Conservation (phyloP, 257 asterid species). For the Nicotiana tabacum region DNA sequence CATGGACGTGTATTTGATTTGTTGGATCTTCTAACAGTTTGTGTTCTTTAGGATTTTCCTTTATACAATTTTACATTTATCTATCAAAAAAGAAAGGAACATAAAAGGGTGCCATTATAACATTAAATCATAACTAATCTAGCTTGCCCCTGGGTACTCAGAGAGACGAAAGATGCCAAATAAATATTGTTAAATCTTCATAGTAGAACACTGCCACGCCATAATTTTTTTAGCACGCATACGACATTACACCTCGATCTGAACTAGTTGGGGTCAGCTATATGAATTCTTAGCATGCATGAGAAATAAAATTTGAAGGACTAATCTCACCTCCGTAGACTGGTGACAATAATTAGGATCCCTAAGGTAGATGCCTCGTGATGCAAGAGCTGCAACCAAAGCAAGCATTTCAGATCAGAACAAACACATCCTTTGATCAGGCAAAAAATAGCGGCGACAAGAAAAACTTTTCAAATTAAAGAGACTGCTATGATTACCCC, state of each 20-base stretch:
- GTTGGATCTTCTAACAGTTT: not conserved
- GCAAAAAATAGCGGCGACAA: not conserved
- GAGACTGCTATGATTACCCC: not conserved
- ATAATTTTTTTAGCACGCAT: not conserved
- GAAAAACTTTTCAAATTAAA: not conserved
- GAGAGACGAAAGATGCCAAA: not conserved
- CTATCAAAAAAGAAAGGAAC: not conserved
- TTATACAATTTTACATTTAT: not conserved
- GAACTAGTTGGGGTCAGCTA: not conserved
- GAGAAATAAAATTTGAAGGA: constrained; percentile 11
- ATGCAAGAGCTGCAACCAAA: constrained; percentile 62
- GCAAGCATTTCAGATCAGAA: constrained; percentile 8
- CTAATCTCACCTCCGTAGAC: constrained; percentile 68
- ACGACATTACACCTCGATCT: not conserved
- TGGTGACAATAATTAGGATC: constrained; percentile 65
- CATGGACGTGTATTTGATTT: not conserved
- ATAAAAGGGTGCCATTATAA: not conserved
- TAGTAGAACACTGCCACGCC: not conserved
- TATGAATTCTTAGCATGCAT: constrained; percentile 5
- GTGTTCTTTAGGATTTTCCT: not conserved
- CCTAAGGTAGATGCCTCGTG: constrained; percentile 91
- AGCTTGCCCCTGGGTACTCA: not conserved
- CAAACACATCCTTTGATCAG: not conserved
- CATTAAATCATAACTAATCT: not conserved
- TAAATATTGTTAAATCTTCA: not conserved